Percentiles rank a stretch among this genome's conserved stretches.
phyloP scores from a whole-genome alignment of 306 rosid species.

The Lathyrus sativus region DNA sequence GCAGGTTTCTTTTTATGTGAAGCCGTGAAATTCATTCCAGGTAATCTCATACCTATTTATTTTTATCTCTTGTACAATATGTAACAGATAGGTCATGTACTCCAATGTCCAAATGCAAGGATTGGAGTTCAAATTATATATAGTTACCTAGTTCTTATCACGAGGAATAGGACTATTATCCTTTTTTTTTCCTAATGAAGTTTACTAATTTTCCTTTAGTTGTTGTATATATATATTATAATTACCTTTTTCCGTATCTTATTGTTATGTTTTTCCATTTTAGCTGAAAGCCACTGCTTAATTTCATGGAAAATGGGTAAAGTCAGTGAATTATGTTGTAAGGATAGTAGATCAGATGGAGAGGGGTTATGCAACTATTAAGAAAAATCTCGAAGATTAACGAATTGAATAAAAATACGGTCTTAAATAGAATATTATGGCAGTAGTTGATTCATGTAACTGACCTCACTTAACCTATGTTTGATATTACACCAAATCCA shows the following conservation, averaged over 20 bases:
- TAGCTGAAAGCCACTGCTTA: background rate
- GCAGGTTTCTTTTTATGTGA: slow-evolving; percentile 17
- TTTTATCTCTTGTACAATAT: slow-evolving; percentile 33
- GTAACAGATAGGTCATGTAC: slow-evolving; percentile 25
- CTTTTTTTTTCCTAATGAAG: background rate
- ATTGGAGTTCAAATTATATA: background rate
- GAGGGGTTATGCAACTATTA: too few species aligned
- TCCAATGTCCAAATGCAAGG: slow-evolving; percentile 13
- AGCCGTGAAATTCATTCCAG: slow-evolving; percentile 30
- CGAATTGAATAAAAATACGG: too few species aligned
- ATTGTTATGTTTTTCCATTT: background rate
- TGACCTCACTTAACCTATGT: too few species aligned
- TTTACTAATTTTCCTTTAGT: background rate
- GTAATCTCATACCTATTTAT: slow-evolving; percentile 17
- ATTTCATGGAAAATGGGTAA: background rate
- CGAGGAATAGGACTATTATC: background rate
- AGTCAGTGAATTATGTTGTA: background rate
- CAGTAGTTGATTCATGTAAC: too few species aligned
- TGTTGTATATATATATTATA: background rate
- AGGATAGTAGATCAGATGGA: too few species aligned
- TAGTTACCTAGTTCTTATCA: background rate
- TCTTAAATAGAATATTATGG: too few species aligned
- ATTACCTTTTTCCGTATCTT: background rate
- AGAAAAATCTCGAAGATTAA: too few species aligned
- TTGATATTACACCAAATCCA: too few species aligned